Base-by-base conservation (phyloP, 495 filamentous ascomycete species). In the Talaromyces proteolyticus region DNA sequence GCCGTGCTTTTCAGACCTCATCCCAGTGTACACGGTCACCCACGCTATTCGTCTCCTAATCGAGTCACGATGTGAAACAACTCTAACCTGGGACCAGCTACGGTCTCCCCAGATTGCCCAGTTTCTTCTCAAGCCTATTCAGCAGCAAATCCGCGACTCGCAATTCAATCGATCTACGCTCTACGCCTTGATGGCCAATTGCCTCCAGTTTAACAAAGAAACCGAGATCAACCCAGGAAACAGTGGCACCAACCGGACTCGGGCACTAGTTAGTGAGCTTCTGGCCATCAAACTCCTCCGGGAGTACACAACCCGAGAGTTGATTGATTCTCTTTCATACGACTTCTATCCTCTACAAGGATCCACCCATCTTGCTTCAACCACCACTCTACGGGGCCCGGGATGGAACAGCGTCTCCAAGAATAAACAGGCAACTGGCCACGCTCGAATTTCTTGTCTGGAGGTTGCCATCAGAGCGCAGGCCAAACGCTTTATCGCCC, bases 321-420 rank as follows among this genome's bases (percentile, higher is more conserved):
- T 97, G 56, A 78, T 94, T 57, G 92, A 96, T 71, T 89, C 89
- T 18, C 71, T 97, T 36, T 92, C 88, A 7, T 96, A 97, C 63
- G 91, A 96, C 57, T 96, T 95, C 60, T 86, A 89, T 62, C 92
- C 92, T 2, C 80, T 97, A 0, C 90, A 95, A 59, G 89, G 89
- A 44, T 77, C 86, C 42, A 65, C 75, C n/a, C 66, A 75, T 1
- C 64, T 70, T 2, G 61, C 39, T 2, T 60, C 57, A 47, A 55
- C 59, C 43, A 53, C 34, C 54, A 45, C 53, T 42, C 52, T 53
- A 50, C 64, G 69, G 40, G 55, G 55, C 7, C 54, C 56, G 2
- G 65, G 61, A 43, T 69, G 68, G 68, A 53, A 58, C 43, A 24
- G 37, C 11, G 54, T 65, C 34, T 63, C 52, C 4, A 61, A 58